Base-by-base conservation (phyloP, 2,329 filamentous ascomycete species). In the Colletotrichum sp. region DNA sequence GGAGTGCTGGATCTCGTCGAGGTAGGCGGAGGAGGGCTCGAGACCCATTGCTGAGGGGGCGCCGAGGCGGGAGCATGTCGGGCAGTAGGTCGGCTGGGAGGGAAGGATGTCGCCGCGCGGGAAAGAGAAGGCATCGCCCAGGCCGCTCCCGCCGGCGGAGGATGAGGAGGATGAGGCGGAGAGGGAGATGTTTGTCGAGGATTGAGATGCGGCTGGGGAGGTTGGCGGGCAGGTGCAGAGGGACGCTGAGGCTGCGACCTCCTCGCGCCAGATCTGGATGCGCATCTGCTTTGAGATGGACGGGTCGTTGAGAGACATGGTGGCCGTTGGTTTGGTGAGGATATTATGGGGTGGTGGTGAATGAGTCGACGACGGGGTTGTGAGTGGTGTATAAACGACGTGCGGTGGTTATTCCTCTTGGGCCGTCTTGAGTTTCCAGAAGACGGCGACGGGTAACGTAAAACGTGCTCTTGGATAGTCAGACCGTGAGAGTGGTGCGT, bases 241-340 rank as follows among this genome's bases (percentile, higher is more conserved):
- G 24, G 81, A 80, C 44, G 80, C 81, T 64, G 84, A 82, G 26
- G 82, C 80, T 44, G 83, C 83, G 64, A 91, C 88, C 81, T 91
- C 89, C 68, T 82, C 82, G 71, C 87, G 87, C 89, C 89, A 91
- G 75, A 88, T 84, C 75, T 87, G 81, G 77, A 91, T 89, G 81
- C 86, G 85, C 30, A 75, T 72, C 67, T 72, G 73, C 44, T 74
- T 71, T 28, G 63, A 49, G 49, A 71, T 21, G 10, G 64, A 24
- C 30, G 76, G 44, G 18, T 70, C 64, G 28, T 62, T 52, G 32
- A 57, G 73, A 26, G 72, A 68, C 74, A 76, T 76, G 16, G 63
- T 74, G 28, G 30, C 6, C 7, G 5, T 30, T 16, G n/a, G 28
- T 15, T 63, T 60, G 30, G 16, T 63, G 30, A 28, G 8, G 8